A percentile compares a stretch with the other conserved stretches of the same genome.
phyloP scores from a whole-genome alignment of 305 asterid species.

The Fraxinus albicans region DNA sequence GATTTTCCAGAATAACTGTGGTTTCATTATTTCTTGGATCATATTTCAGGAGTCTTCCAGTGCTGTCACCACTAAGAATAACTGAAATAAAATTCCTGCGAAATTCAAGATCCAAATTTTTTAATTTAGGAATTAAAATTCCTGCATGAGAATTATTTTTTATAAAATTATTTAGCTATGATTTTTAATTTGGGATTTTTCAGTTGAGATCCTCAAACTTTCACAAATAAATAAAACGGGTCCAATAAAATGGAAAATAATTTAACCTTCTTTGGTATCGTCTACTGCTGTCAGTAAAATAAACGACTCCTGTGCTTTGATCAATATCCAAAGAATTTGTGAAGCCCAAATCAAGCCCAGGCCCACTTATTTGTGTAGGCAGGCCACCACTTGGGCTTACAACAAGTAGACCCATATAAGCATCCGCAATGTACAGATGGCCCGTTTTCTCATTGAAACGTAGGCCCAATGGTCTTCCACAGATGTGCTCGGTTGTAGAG shows the following conservation, averaged over 20 bases:
- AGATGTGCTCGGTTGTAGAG: slow-evolving; percentile 42
- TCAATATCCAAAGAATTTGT: slow-evolving; percentile 65
- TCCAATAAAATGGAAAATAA: background rate
- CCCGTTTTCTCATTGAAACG: slow-evolving; percentile 43
- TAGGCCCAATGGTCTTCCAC: slow-evolving; percentile 89
- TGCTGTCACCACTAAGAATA: slow-evolving; percentile 50
- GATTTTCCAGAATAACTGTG: slow-evolving; percentile 39
- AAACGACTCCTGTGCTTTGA: slow-evolving; percentile 39
- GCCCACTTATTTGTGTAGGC: slow-evolving; percentile 43
- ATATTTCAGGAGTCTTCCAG: slow-evolving; percentile 64
- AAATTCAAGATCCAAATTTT: background rate
- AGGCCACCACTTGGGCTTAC: slow-evolving; percentile 68
- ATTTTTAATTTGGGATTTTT: background rate
- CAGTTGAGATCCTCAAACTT: background rate
- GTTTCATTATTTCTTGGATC: slow-evolving; percentile 42
- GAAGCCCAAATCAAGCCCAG: slow-evolving; percentile 46
- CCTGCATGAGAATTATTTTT: background rate
- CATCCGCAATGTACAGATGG: slow-evolving; percentile 66
- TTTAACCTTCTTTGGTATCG: slow-evolving; percentile 57
- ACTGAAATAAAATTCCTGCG: slow-evolving; percentile 48
- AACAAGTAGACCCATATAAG: slow-evolving; percentile 66
- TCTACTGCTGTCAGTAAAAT: slow-evolving; percentile 68
- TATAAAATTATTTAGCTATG: background rate
- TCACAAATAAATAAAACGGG: background rate
- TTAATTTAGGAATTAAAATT: background rate